Conservation (phyloP, 2,329 filamentous ascomycete genomes). For the Phyllosticta paracitricarpa region DNA sequence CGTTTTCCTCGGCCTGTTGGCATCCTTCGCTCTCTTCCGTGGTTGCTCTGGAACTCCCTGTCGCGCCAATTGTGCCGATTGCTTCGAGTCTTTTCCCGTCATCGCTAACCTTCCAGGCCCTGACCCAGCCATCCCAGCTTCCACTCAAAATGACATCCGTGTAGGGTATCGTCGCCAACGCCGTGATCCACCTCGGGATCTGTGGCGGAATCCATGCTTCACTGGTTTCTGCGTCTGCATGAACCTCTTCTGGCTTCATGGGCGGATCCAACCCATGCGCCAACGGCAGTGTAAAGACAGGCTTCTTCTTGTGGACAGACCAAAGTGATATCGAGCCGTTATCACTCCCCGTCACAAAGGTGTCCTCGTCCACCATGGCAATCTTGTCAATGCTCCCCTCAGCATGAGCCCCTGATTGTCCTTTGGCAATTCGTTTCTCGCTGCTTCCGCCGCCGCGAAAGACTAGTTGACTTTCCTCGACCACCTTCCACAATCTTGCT, state of each 20-base stretch:
- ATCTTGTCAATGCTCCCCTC: slow-evolving; percentile 89
- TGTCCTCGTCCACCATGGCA: slow-evolving; percentile 77
- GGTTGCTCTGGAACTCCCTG: not conserved
- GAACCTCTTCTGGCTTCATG: slow-evolving; percentile 56
- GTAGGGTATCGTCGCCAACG: slow-evolving; percentile 75
- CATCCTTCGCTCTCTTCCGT: slow-evolving; percentile 6
- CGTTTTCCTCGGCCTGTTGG: slow-evolving; percentile 14
- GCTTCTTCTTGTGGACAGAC: slow-evolving; percentile 91
- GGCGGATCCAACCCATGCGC: slow-evolving; percentile 79
- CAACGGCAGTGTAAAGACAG: slow-evolving; percentile 65
- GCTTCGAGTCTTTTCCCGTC: slow-evolving; percentile 55
- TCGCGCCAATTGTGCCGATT: slow-evolving; percentile 49
- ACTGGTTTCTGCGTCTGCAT: slow-evolving; percentile 56
- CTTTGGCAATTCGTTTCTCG: not conserved
- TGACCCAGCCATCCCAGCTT: slow-evolving; percentile 85
- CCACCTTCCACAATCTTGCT: slow-evolving; percentile 88
- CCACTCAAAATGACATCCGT: slow-evolving; percentile 84
- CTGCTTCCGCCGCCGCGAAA: slow-evolving; percentile 67
- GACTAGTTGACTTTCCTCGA: slow-evolving; percentile 89
- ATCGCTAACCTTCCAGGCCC: slow-evolving; percentile 68
- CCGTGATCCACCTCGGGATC: slow-evolving; percentile 77
- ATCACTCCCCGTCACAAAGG: slow-evolving; percentile 88
- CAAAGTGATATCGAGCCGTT: slow-evolving; percentile 81
- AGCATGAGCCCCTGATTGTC: slow-evolving; percentile 36
- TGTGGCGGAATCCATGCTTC: slow-evolving; percentile 38